These are phyloP conservation scores for Penicillium expansum DNA, from an alignment of 2,329 filamentous ascomycete species.

Conservation along the genomic window DNA sequence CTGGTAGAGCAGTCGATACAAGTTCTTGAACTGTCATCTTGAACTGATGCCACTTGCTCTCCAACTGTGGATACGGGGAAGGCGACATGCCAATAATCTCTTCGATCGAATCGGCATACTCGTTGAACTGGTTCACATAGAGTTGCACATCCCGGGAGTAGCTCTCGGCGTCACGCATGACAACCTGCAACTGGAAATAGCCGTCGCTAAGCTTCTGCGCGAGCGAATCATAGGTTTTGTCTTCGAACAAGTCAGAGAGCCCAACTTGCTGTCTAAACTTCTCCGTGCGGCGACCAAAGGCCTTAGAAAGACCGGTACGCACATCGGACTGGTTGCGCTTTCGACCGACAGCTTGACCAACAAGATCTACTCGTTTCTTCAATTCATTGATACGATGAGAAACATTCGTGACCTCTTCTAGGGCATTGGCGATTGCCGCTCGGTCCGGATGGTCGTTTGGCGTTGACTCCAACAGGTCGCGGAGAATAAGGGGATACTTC, in stretches of 20 bases:
- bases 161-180: conserved; percentile 88
- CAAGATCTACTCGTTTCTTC: conserved; percentile 90
- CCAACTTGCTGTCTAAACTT: conserved; percentile 73
- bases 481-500: conserved; percentile 86
- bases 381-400: conserved; percentile 80
- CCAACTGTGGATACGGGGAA: conserved; percentile 75
- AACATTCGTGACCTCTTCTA: conserved; percentile 64
- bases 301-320: conserved; percentile 77
- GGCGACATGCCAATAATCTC: conserved; percentile 69
- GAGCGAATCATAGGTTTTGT: conserved; percentile 74
- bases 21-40: conserved; percentile 84
- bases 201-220: conserved; percentile 89
- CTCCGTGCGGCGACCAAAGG: conserved; percentile 84
- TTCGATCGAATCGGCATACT: conserved; percentile 78
- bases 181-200: conserved; percentile 86
- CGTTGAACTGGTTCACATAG: conserved; percentile 78
- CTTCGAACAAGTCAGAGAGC: conserved; percentile 66
- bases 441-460: conserved; percentile 81
- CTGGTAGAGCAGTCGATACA: conserved; percentile 75
- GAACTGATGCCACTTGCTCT: conserved; percentile 92
- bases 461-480: conserved; percentile 75
- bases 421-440: conserved; percentile 65
- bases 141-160: conserved; percentile 78
- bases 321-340: conserved; percentile 89
- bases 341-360: conserved; percentile 81